Conservation (phyloP, 2,329 filamentous ascomycete species). For the Alternaria ventricosa region DNA sequence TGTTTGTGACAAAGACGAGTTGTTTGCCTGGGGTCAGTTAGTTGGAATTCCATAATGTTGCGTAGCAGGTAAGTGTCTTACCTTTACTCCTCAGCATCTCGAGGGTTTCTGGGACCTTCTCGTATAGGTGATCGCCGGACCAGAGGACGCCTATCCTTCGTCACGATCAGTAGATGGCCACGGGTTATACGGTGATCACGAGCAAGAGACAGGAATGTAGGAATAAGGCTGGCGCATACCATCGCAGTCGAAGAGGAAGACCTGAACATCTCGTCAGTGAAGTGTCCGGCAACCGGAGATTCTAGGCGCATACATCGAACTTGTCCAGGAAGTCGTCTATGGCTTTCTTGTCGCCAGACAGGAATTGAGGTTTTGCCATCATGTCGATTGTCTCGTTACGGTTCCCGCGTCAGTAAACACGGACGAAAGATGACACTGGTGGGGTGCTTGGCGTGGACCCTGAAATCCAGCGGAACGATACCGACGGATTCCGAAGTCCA, state of each 20-base stretch:
- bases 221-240: constrained; percentile 60
- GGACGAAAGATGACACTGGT: constrained; percentile 23
- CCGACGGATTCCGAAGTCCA: constrained; percentile 7
- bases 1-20: constrained; percentile 96
- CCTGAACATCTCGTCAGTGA: constrained; percentile 59
- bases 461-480: constrained; percentile 15
- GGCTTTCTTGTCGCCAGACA: constrained; percentile 78
- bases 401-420: constrained; percentile 1
- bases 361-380: constrained; percentile 58
- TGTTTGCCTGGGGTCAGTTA: constrained; percentile 71
- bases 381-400: neutral
- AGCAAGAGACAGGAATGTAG: constrained; percentile 9
- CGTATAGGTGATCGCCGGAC: constrained; percentile 91
- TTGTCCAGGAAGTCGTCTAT: constrained; percentile 84
- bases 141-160: constrained; percentile 82
- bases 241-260: constrained; percentile 97
- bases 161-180: constrained; percentile 45
- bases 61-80: constrained; percentile 42
- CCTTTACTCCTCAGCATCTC: constrained; percentile 82
- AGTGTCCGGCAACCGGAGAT: neutral
- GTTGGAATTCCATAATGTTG: neutral
- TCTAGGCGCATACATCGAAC: constrained; percentile 77
- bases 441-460: constrained; percentile 39
- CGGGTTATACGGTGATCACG: neutral
- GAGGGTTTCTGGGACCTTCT: constrained; percentile 83